These are phyloP conservation scores for Sphagnum contortum DNA, from an alignment of 225 moss, liverwort and hornwort genomes.

Conservation along the genomic window DNA sequence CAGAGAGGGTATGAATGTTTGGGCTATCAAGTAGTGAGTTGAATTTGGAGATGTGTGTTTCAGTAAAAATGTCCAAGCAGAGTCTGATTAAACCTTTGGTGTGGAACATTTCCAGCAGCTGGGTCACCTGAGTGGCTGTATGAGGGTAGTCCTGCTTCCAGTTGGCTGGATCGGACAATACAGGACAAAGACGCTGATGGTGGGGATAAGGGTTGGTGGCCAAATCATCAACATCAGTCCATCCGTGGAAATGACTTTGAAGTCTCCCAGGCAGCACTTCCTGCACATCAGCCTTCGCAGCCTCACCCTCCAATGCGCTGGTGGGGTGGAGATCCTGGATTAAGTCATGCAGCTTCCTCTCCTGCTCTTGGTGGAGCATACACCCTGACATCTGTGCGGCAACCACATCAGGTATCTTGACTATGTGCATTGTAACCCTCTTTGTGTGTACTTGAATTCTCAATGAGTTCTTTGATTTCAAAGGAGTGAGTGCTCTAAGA, in stretches of 20 bases:
- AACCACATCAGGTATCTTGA: conserved; percentile 10
- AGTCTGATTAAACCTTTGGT: too few relatives aligned
- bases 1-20: conserved; percentile 27
- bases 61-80: too few relatives aligned
- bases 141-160: conserved; percentile 38
- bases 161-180: conserved; percentile 46
- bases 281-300: conserved; percentile 35
- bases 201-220: conserved; percentile 71
- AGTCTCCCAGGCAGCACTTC: conserved; percentile 24
- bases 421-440: too few relatives aligned
- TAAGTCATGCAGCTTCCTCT: conserved; percentile 35
- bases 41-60: too few relatives aligned
- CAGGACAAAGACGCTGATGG: conserved; percentile 44
- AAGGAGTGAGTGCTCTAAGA: conserved; percentile 4
- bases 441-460: too few relatives aligned
- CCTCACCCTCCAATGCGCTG: conserved; percentile 44
- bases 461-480: too few relatives aligned
- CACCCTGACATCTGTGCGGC: conserved; percentile 19
- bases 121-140: conserved; percentile 32
- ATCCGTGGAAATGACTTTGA: conserved; percentile 43
- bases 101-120: conserved; percentile 2
- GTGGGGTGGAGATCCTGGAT: conserved; percentile 58
- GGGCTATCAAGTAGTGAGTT: not conserved
- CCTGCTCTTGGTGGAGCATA: conserved; percentile 31
- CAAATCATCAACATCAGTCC: conserved; percentile 47